Conservation (phyloP, 495 filamentous ascomycete species). For the Jackrogersella minutella region DNA sequence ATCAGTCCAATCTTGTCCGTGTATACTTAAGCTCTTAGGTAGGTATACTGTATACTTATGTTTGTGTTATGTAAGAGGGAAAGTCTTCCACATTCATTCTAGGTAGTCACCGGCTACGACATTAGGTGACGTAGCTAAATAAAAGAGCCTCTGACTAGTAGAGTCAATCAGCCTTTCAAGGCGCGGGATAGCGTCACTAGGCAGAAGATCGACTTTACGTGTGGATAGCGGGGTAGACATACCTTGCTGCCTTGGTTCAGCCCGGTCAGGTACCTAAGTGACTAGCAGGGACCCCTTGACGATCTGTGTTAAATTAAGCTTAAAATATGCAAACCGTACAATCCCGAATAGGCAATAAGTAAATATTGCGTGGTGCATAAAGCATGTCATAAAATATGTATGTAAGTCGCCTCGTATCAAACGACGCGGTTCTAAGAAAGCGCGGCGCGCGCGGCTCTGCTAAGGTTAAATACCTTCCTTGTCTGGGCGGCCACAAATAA, state of each 20-base stretch:
- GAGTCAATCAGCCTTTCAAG: neutral
- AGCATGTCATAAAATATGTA: conserved; percentile 10
- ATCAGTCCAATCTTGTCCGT: neutral
- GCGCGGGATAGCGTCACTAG: conserved; percentile 3
- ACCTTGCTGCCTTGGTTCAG: neutral
- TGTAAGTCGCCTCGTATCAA: neutral
- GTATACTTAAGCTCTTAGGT: no score
- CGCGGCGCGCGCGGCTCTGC: conserved; percentile 5
- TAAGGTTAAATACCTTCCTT: neutral
- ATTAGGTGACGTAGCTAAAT: neutral
- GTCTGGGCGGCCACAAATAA: neutral
- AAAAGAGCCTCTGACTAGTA: neutral
- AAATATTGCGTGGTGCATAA: conserved; percentile 27
- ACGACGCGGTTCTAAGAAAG: conserved; percentile 1
- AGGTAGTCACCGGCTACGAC: no score
- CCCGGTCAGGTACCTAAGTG: conserved; percentile 22
- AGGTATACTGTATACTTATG: neutral
- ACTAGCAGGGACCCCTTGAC: conserved; percentile 20
- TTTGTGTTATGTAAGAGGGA: neutral
- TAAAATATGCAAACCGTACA: conserved; percentile 8
- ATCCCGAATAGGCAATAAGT: conserved; percentile 22
- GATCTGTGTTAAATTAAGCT: conserved; percentile 18
- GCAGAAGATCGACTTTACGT: conserved; percentile 3
- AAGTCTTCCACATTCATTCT: no score
- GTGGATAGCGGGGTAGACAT: conserved; percentile 18